A percentile compares a stretch with the other conserved stretches of the same genome.
Evolutionary conservation across 139 green algal genomes (phyloP).

Genomic region (Nannochloris sp.): DNA sequence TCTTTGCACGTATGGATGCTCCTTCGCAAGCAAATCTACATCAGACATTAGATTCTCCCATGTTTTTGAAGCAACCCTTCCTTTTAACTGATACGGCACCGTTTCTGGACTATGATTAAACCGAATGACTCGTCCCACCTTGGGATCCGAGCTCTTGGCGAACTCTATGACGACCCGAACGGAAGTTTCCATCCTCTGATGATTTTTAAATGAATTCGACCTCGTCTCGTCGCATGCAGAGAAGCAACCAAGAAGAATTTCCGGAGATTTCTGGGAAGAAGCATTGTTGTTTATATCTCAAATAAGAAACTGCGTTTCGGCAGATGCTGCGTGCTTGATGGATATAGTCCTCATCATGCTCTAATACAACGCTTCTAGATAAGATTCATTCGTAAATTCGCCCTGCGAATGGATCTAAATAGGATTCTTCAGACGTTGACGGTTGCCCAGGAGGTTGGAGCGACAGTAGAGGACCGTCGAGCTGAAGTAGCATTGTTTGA

Average conservation of each 20-base stretch:
- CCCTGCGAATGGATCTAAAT: neutral
- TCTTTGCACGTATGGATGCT: slow-evolving; percentile 20
- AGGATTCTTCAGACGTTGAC: slow-evolving; percentile 1
- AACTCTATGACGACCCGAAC: slow-evolving; percentile 32
- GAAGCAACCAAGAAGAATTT: too few relatives aligned
- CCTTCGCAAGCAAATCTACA: slow-evolving; percentile 8
- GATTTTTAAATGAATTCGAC: too few relatives aligned
- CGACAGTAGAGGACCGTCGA: slow-evolving; percentile 15
- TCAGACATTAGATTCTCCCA: slow-evolving; percentile 19
- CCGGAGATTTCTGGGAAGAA: too few relatives aligned
- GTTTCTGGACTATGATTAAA: slow-evolving; percentile 18
- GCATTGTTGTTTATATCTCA: too few relatives aligned
- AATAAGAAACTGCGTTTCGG: too few relatives aligned
- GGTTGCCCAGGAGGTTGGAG: slow-evolving; percentile 5
- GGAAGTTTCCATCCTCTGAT: slow-evolving; percentile 8
- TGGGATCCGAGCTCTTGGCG: slow-evolving; percentile 8
- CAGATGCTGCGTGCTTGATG: too few relatives aligned
- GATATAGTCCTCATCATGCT: too few relatives aligned
- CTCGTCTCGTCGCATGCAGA: too few relatives aligned
- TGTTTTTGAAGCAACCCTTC: slow-evolving; percentile 5
- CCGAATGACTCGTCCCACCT: slow-evolving; percentile 18
- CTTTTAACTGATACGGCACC: slow-evolving; percentile 18
- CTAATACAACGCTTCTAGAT: too few relatives aligned
- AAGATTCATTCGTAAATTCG: too few relatives aligned
- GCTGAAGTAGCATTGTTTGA: slow-evolving; percentile 17